Conservation (phyloP, 805 yeast genomes). For the Candida koratica region DNA sequence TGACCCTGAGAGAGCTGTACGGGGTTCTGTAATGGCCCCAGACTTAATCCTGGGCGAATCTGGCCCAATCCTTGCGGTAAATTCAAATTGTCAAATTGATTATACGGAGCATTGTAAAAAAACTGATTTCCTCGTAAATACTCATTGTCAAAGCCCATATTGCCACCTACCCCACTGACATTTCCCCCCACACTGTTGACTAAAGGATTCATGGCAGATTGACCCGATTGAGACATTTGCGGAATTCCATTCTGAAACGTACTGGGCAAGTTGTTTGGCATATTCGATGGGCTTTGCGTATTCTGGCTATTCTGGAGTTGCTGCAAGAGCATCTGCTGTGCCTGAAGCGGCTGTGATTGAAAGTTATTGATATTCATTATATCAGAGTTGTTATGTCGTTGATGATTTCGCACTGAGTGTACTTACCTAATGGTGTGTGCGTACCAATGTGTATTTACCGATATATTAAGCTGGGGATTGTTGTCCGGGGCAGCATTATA, state of each 20-base stretch:
- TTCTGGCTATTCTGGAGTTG: no score
- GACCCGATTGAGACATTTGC: no score
- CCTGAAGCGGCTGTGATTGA: conserved; percentile 34
- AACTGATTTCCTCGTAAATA: conserved; percentile 6
- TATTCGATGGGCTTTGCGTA: conserved; percentile 29
- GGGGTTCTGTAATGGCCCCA: not conserved
- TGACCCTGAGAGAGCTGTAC: not conserved
- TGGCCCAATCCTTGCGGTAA: conserved; percentile 12
- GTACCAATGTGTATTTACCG: no score
- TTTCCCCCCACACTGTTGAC: no score
- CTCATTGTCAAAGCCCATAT: conserved; percentile 2
- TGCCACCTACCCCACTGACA: not conserved
- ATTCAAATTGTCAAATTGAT: conserved; percentile 35
- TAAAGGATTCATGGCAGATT: no score
- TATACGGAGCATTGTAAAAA: conserved; percentile 20
- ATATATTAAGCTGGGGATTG: no score
- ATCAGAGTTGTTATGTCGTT: not conserved
- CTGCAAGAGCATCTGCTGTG: conserved; percentile 41
- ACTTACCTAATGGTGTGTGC: no score
- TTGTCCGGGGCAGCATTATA: no score
- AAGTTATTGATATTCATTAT: conserved; percentile 35
- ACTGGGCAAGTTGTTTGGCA: conserved; percentile 2
- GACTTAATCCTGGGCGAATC: not conserved
- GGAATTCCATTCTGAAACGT: conserved; percentile 13
- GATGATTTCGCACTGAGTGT: no score